Evolutionary conservation across 2,329 filamentous ascomycete genomes (phyloP).

Genomic region (Xenoacremonium recifei): DNA sequence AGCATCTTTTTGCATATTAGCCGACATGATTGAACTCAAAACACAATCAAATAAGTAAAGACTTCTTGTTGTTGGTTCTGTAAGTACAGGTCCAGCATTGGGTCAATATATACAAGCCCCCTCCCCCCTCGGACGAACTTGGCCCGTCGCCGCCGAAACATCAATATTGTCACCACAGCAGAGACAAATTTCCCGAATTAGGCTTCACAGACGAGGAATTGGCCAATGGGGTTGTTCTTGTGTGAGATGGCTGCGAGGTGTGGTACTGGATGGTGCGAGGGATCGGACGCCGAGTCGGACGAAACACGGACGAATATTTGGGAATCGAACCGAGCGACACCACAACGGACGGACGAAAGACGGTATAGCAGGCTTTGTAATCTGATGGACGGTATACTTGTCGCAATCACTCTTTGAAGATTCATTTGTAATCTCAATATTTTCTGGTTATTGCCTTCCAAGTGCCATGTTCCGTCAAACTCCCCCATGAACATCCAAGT

Average conservation of each 20-base stretch:
- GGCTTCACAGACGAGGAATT: not conserved
- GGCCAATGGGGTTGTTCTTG: not conserved
- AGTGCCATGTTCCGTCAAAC: too few species aligned
- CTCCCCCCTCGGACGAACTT: too few species aligned
- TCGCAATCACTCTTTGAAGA: too few species aligned
- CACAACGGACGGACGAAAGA: too few species aligned
- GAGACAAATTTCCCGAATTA: not conserved
- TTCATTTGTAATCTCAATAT: too few species aligned
- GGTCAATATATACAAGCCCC: not conserved
- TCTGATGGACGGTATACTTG: too few species aligned
- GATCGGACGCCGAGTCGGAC: constrained; percentile 21
- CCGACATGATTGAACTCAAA: constrained; percentile 13
- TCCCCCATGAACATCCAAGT: too few species aligned
- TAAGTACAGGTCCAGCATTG: not conserved
- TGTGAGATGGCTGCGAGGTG: not conserved
- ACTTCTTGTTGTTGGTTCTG: not conserved
- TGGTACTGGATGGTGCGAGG: constrained; percentile 1
- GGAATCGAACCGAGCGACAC: too few species aligned
- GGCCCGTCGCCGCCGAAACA: too few species aligned
- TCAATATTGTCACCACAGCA: not conserved
- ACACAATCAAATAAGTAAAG: too few species aligned
- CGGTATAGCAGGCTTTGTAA: too few species aligned
- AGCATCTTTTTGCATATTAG: constrained; percentile 17
- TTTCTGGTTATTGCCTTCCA: too few species aligned
- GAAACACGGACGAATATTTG: not conserved